Evolutionary conservation across 495 filamentous ascomycete species (phyloP).

Genomic region (Clavariopsis aquatica): DNA sequence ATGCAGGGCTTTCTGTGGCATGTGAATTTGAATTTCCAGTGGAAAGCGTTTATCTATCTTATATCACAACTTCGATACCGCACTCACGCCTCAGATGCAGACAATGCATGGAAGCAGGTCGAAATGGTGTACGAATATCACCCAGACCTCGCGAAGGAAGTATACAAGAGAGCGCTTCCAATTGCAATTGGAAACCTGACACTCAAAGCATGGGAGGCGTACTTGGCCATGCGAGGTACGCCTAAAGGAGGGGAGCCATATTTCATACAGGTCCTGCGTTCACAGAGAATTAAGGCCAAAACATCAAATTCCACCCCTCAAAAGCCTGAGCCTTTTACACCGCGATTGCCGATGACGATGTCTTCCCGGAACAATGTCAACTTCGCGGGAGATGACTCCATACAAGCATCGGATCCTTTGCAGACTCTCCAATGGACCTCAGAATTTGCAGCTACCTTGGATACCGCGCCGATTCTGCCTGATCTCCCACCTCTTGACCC

Average conservation of each 20-base stretch:
- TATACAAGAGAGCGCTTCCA: conserved; percentile 20
- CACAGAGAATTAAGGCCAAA: conserved; percentile 2
- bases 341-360: not conserved
- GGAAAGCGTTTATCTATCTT: conserved; percentile 37
- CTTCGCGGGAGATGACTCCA: not conserved
- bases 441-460: conserved; percentile 9
- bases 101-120: conserved; percentile 31
- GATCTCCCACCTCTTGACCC: conserved; percentile 16
- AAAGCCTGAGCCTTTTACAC: not conserved
- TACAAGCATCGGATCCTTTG: conserved; percentile 1
- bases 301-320: not conserved
- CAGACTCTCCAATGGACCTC: conserved; percentile 16
- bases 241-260: conserved; percentile 18
- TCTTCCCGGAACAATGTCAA: not conserved
- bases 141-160: conserved; percentile 20
- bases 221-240: not conserved
- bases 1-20: conserved; percentile 34
- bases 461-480: conserved; percentile 3
- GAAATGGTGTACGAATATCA: conserved; percentile 29
- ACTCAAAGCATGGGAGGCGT: conserved; percentile 34
- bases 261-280: conserved; percentile 24
- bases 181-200: conserved; percentile 31
- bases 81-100: conserved; percentile 13
- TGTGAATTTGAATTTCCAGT: conserved; percentile 35
- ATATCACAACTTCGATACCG: conserved; percentile 20